Conservation (phyloP, 306 rosid species). For the Prunus campanulata region DNA sequence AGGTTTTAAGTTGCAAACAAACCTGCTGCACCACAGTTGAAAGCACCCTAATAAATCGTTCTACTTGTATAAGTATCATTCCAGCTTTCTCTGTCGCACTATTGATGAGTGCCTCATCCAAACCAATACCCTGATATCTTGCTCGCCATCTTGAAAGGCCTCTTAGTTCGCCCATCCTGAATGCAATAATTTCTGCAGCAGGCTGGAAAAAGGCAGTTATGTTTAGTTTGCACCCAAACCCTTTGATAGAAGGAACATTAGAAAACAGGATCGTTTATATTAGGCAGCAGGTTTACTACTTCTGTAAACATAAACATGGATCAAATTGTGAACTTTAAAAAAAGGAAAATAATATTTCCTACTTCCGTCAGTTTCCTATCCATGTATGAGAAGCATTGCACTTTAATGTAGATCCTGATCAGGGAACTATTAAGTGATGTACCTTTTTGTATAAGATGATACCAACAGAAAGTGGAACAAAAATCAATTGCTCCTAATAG, state of each 20-base stretch:
- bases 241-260: conserved; percentile 10
- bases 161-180: conserved; percentile 90
- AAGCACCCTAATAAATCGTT: conserved; percentile 87
- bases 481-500: not conserved
- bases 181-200: conserved; percentile 89
- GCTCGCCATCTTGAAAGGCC: conserved; percentile 96
- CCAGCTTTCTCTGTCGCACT: conserved; percentile 87
- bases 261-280: not conserved
- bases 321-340: not conserved
- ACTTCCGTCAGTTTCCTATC: not conserved
- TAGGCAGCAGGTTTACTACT: not conserved
- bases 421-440: not conserved
- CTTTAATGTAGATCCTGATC: not conserved
- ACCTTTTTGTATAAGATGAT: not conserved
- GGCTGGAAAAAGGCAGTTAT: conserved; percentile 53
- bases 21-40: conserved; percentile 96
- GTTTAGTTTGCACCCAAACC: conserved; percentile 28
- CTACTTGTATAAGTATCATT: conserved; percentile 91
- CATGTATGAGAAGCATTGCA: not conserved
- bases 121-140: conserved; percentile 74
- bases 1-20: conserved; percentile 21
- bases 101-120: conserved; percentile 75
- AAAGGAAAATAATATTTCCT: not conserved
- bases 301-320: not conserved
- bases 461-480: not conserved